Evolutionary conservation across 2,329 filamentous ascomycete species (phyloP).

Genomic region (Trichoderma sp.): DNA sequence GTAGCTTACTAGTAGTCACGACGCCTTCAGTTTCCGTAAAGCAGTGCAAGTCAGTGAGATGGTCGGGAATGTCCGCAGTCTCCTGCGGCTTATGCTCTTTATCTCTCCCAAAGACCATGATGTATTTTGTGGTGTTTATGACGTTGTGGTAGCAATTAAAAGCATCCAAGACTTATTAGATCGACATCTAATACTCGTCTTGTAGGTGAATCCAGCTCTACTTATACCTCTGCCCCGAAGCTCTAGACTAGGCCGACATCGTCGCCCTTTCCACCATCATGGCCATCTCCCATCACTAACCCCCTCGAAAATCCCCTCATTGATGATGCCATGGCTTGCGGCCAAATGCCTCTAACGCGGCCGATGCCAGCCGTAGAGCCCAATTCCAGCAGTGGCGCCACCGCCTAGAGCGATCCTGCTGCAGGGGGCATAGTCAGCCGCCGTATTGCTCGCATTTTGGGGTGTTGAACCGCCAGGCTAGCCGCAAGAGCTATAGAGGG

Average conservation of each 20-base stretch:
- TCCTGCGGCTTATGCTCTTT: constrained; percentile 28
- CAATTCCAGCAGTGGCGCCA: background rate
- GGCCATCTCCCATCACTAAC: background rate
- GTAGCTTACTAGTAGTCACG: constrained; percentile 49
- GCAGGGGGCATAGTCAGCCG: background rate
- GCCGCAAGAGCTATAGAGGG: background rate
- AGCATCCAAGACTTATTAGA: background rate
- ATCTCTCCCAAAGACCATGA: constrained; percentile 22
- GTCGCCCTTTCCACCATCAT: background rate
- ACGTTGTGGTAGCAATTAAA: background rate
- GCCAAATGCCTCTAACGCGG: background rate
- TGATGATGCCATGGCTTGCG: constrained; percentile 12
- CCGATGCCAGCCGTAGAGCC: background rate
- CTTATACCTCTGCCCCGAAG: background rate
- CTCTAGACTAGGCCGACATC: background rate
- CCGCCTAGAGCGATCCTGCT: background rate
- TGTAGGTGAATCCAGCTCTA: background rate
- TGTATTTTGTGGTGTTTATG: background rate
- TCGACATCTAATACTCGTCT: background rate
- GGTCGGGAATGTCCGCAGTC: constrained; percentile 37
- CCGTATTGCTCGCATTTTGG: constrained; percentile 14
- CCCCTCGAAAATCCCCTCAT: background rate
- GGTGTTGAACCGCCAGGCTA: background rate
- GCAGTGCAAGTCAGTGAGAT: constrained; percentile 51
- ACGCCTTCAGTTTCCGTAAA: constrained; percentile 61